These are phyloP conservation scores for Picea sitchensis DNA, from an alignment of 75 land plant genomes.

Conservation along the genomic window DNA sequence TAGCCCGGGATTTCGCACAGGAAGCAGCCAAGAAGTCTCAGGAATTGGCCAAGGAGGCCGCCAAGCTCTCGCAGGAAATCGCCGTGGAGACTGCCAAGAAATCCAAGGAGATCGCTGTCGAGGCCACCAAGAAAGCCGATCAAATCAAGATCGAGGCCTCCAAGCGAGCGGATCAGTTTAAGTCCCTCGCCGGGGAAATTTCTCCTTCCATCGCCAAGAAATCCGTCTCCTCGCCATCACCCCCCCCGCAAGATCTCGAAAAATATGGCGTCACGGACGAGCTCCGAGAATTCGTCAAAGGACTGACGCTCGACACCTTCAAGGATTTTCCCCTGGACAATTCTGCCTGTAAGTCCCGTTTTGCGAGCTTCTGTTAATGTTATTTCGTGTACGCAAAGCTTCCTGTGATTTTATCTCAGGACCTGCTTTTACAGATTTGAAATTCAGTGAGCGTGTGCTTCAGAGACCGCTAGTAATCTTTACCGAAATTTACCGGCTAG, in stretches of 20 bases:
- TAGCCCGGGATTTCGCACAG: constrained; percentile 59
- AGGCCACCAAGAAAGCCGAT: constrained; percentile 74
- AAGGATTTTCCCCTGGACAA: constrained; percentile 65
- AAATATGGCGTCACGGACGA: constrained; percentile 80
- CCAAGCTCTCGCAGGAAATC: constrained; percentile 45
- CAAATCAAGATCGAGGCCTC: constrained; percentile 53
- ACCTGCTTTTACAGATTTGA: not conserved
- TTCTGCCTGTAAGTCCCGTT: constrained; percentile 15
- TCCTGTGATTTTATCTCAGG: not conserved
- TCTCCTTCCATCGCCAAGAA: constrained; percentile 18
- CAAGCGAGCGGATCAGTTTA: constrained; percentile 66
- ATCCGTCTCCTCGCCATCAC: not conserved
- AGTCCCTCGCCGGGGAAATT: constrained; percentile 33
- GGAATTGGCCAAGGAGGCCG: constrained; percentile 55
- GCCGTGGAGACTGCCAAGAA: constrained; percentile 70
- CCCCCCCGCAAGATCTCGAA: constrained; percentile 40
- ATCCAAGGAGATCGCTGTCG: constrained; percentile 65
- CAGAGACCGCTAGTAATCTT: not conserved
- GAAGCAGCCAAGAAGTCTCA: constrained; percentile 73
- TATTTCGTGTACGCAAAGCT: not conserved
- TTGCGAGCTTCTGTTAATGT: not conserved
- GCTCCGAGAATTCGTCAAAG: constrained; percentile 76
- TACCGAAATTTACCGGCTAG: not conserved
- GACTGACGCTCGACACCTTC: constrained; percentile 62
- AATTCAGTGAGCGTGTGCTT: not conserved